Evolutionary conservation across 2,329 filamentous ascomycete species (phyloP).

Genomic region (Apiospora pterosperma): DNA sequence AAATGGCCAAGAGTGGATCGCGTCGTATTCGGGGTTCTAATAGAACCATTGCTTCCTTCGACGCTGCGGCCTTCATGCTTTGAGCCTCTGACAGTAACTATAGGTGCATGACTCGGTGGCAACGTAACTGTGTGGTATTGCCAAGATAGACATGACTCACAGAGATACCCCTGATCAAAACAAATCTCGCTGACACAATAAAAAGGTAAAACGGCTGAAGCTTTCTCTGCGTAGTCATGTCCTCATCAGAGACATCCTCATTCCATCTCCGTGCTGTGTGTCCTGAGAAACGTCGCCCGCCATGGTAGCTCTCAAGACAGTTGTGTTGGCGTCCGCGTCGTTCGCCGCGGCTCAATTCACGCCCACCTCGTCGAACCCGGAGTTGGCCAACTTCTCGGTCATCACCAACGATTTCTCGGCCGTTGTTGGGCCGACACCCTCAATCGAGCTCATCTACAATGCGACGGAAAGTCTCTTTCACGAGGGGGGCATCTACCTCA

Average conservation of each 20-base stretch:
- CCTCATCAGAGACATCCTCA: background rate
- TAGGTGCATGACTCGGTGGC: background rate
- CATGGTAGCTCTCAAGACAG: background rate
- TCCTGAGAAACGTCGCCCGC: background rate
- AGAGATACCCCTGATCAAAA: background rate
- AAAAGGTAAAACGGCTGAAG: background rate
- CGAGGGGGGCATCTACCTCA: slow-evolving; percentile 9
- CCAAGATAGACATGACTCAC: background rate
- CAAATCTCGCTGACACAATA: background rate
- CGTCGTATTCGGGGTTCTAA: background rate
- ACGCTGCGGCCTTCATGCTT: too few relatives aligned
- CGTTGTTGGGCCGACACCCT: slow-evolving; percentile 8
- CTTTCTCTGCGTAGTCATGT: background rate
- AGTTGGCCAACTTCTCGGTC: slow-evolving; percentile 10
- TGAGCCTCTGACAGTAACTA: too few relatives aligned
- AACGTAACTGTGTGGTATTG: background rate
- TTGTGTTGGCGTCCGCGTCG: background rate
- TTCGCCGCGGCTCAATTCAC: background rate
- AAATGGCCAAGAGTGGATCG: background rate
- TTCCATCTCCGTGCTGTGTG: background rate
- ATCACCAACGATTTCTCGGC: slow-evolving; percentile 7
- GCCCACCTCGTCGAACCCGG: slow-evolving; percentile 5
- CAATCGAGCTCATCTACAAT: slow-evolving; percentile 11
- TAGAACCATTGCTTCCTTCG: too few relatives aligned
- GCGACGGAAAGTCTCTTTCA: slow-evolving; percentile 12